Base-by-base conservation (phyloP, 192 early-diverging fungal species). In the Coemansia sp. region DNA sequence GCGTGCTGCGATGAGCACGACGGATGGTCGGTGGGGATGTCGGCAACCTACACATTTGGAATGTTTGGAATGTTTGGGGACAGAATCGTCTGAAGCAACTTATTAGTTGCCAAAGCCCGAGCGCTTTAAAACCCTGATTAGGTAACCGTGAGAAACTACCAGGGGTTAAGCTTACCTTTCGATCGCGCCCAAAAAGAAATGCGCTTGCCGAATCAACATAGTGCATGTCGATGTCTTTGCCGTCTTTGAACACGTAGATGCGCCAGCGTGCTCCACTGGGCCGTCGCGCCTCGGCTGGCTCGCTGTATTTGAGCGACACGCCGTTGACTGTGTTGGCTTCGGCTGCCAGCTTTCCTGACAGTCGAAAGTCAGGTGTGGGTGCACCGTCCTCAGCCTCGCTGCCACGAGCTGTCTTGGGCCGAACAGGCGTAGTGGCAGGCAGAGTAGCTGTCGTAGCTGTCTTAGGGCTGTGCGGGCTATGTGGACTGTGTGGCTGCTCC, bases 1-100 rank as follows among this genome's bases (percentile, higher is more conserved):
- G 94, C 93, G 65, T 98, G 96, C 74, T 98, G 96, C 60, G 89
- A 91, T 4, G 93, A 95, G 66, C 92, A 94, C 4, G 93, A 95
- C 14, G 93, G 95, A 61, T 98, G 96, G 76, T 98, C 96, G 4
- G 92, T 85, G 1, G 96, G 95, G 35, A 98, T 88, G 80, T 98
- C 96, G 3, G 89, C 92, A 24, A 98, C 77, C 77, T 80, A 80
- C 53, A 49, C 41, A 45, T n/a, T 45, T 18, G 43, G 43, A n/a
- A n/a, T 47, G 16, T 47, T 47, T 13, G 22, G 22, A 22, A 22
- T 22, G 22, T 22, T 22, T 22, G 41, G 41, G 41, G 41, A 45
- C 11, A 45, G 11, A 29, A 29, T 29, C 27, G 27, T 5, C 27
- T 1, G 27, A 4, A 29, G 7, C 27, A 5, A 29, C 27, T 7